Evolutionary conservation across 768 basidiomycete species (phyloP), one percentile per base, ranked within the genome.

Genomic region (Phlebiopsis gigantea): DNA sequence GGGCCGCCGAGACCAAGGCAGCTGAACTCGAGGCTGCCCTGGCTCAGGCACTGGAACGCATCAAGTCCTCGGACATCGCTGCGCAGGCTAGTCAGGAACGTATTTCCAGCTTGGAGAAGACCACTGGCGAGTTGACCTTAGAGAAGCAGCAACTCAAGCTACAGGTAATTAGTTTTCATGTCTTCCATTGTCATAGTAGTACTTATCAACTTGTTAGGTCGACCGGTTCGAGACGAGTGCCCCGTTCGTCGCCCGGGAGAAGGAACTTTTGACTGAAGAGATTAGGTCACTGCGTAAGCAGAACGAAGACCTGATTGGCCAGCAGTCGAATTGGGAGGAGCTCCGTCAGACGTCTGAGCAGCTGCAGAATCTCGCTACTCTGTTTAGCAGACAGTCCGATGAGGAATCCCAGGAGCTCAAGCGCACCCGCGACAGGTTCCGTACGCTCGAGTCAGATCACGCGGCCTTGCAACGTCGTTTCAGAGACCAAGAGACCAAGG

Each of bases 321-420:
- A 92, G 61, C 85, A 88, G 64, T 75, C 69, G n/a, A 82, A 88
- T 53, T 91, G 88, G 90, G 87, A 89, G n/a, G 81, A 84, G 44
- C 75, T 92, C 21, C 84, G 77, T 25, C 81, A 79, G 46, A 79
- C 84, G 1, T 77, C 83, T 2, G 87, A 90, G 63, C 87, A 92
- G 68, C 81, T 93, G 28, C 86, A 89, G 54, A 65, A 75, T 48
- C 79, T 93, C 31, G 76, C 85, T 21, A 77, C 71, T 48, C 72
- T 85, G 34, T 77, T 90, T 56, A 76, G 79, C 4, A 82, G 84
- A 63, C 77, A 76, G 10, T 86, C 88, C 60, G 83, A 80, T 61
- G 86, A 87, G 47, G 91, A 93, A 63, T 62, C 90, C 47, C 79
- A 82, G 62, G 88, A 92, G 46, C 78, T 92, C 43, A 76, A 82